phyloP scores from a whole-genome alignment of 2,329 filamentous ascomycete species.

The Chaetomium globosum region DNA sequence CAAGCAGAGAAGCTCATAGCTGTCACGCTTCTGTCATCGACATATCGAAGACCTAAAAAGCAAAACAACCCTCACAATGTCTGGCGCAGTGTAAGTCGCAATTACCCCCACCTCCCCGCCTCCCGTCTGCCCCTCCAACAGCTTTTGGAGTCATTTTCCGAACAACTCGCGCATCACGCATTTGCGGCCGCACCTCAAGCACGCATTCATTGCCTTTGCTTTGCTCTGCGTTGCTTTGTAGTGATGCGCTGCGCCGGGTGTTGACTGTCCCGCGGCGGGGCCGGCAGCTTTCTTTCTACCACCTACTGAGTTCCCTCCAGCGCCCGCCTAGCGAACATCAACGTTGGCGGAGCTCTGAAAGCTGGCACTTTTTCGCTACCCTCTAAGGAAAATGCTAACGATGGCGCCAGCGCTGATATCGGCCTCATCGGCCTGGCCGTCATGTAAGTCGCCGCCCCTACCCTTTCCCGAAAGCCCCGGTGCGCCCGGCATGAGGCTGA shows the following conservation, averaged over 20 bases:
- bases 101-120: conserved; percentile 35
- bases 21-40: conserved; percentile 14
- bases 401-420: conserved; percentile 74
- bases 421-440: conserved; percentile 91
- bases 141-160: conserved; percentile 21
- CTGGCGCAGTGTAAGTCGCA: conserved; percentile 67
- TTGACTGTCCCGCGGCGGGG: conserved; percentile 2
- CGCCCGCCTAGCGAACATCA: conserved; percentile 74
- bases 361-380: conserved; percentile 39
- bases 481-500: conserved; percentile 22
- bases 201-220: conserved; percentile 1
- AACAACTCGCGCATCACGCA: conserved; percentile 25
- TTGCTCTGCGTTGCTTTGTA: neutral
- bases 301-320: conserved; percentile 52
- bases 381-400: conserved; percentile 57
- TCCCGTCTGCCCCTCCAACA: conserved; percentile 10
- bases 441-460: conserved; percentile 60
- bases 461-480: conserved; percentile 3
- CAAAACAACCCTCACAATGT: conserved; percentile 52
- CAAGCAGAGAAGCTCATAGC: conserved; percentile 24
- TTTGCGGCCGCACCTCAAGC: conserved; percentile 16
- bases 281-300: conserved; percentile 32
- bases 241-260: neutral
- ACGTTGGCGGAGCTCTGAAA: conserved; percentile 64
- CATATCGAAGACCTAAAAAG: neutral